Conservation (phyloP, 2,329 filamentous ascomycete species). For the Clarireedia monteithiana region DNA sequence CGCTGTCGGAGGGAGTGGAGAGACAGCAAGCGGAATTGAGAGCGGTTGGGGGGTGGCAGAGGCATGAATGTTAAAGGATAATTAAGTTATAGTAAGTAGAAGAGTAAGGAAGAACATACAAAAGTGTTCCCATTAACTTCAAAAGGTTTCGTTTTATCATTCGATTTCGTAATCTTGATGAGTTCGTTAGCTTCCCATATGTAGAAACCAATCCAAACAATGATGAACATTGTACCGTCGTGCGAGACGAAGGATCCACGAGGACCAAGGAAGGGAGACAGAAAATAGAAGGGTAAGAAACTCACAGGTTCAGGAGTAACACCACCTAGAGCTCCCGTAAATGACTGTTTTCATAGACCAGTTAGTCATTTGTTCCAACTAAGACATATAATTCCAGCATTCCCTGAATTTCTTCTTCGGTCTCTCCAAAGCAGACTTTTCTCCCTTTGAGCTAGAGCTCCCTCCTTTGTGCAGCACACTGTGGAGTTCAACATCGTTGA, state of each 20-base stretch:
- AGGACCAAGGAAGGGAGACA: background rate
- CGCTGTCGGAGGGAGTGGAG: no score
- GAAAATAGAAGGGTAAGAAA: background rate
- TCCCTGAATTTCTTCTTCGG: background rate
- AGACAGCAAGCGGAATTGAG: no score
- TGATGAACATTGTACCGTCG: background rate
- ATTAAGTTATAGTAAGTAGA: background rate
- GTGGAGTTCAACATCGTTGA: no score
- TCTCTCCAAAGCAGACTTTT: background rate
- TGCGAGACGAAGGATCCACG: background rate
- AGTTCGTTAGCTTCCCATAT: background rate
- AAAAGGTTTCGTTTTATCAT: conserved; percentile 1
- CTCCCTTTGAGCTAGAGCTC: no score
- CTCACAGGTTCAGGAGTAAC: conserved; percentile 2
- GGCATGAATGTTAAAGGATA: background rate
- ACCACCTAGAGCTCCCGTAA: conserved; percentile 3
- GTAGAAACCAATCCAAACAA: background rate
- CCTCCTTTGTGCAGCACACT: no score
- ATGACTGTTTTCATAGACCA: background rate
- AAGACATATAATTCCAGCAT: background rate
- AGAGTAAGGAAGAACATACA: background rate
- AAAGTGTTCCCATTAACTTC: conserved; percentile 1
- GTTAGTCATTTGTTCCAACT: background rate
- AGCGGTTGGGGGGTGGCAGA: no score
- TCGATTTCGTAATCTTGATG: conserved; percentile 2